Evolutionary conservation across 768 basidiomycete species (phyloP), one percentile per base, ranked within the genome.

Genomic region (Pulveroboletus sp.): DNA sequence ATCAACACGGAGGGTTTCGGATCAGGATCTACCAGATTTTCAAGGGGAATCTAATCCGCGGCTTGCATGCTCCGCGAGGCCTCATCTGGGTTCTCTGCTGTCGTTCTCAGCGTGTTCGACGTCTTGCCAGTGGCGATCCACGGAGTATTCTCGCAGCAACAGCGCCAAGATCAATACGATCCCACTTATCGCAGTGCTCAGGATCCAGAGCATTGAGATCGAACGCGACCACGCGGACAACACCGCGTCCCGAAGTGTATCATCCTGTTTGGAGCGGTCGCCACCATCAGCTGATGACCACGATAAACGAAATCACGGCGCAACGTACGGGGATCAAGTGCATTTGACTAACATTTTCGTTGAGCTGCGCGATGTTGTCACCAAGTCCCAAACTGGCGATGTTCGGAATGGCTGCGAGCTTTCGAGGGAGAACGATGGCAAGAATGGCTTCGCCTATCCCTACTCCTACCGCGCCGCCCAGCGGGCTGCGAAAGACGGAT

Each of bases 401-500:
- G 19, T 67, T 67, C 1, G 69, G 65, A 20, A 78, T 72, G 1
- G 50, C 51, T 0, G 55, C 54, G 2, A 77, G 64, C 43, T 68
- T 66, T 23, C 50, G 62, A 16, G 62, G 63, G 44, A 76, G 62
- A 4, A 84, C 78, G 45, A 76, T 81, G 2, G 83, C 71, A 51
- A 81, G 82, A 48, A 89, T 81, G 5, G 81, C 83, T 55, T 89
- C 82, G 16, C 86, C 84, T 30, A 87, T 63, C 0, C 86, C 76
- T 40, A 89, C 78, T 9, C 86, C 86, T 23, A 88, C 73, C 0
- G 87, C 85, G 6, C 84, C 86, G 5, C 88, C 88, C 23, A 89
- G 62, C 10, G 78, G 79, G 50, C 86, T 85, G 40, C 27, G 50
- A 44, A 24, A 44, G 53, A 2, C 14, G 19, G 7, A 11, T 6